Conservation (phyloP, 495 filamentous ascomycete species). For the Aspergillus indologenus region DNA sequence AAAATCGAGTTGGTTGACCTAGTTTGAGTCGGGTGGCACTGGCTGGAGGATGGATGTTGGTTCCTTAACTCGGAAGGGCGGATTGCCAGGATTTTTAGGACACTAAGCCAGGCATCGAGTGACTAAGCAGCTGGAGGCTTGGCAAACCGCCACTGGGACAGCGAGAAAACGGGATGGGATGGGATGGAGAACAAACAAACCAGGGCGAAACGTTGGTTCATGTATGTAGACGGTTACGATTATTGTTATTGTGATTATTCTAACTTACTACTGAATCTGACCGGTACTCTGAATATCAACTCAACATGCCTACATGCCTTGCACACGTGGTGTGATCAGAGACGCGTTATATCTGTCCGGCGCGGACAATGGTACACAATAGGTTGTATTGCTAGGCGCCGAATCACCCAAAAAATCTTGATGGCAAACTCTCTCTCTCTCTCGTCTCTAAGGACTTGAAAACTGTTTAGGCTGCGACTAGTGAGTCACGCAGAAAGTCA, state of each 20-base stretch:
- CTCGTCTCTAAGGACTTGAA: too few relatives aligned
- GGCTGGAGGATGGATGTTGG: conserved; percentile 15
- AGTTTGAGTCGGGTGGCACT: conserved; percentile 10
- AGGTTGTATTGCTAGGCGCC: conserved; percentile 10
- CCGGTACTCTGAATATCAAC: not conserved
- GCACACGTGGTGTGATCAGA: conserved; percentile 17
- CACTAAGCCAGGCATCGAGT: conserved; percentile 28
- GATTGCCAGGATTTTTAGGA: conserved; percentile 36
- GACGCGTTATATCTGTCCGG: conserved; percentile 5
- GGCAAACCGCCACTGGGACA: conserved; percentile 20
- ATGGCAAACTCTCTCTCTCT: not conserved
- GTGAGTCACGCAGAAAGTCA: conserved; percentile 13
- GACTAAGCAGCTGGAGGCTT: conserved; percentile 20
- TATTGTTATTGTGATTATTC: too few relatives aligned
- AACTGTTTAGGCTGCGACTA: conserved; percentile 14
- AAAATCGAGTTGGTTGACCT: conserved; percentile 13
- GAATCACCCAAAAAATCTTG: not conserved
- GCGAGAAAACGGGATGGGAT: conserved; percentile 3
- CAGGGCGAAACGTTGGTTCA: not conserved
- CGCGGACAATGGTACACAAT: not conserved
- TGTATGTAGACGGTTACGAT: not conserved
- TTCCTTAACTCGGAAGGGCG: conserved; percentile 15
- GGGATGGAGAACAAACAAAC: conserved; percentile 18
- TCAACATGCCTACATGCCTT: conserved; percentile 1
- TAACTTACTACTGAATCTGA: not conserved